Evolutionary conservation across 306 rosid genomes (phyloP).

Genomic region (Vigna nakashimae): DNA sequence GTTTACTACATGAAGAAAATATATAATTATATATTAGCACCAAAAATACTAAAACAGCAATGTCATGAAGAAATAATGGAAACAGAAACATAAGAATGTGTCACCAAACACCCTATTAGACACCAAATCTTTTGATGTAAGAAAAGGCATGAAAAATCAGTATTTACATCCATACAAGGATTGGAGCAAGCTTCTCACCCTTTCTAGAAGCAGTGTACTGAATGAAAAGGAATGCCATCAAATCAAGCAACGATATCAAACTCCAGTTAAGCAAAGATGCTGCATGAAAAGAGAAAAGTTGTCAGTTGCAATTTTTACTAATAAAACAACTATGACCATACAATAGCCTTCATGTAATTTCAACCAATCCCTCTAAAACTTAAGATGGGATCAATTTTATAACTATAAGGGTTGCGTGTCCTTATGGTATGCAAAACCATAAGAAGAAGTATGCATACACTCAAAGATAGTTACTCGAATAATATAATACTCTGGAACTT

Average conservation of each 20-base stretch:
- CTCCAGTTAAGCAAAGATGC: conserved; percentile 57
- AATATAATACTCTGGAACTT: neutral
- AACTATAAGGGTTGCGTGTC: neutral
- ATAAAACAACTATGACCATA: conserved; percentile 14
- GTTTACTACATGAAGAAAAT: conserved; percentile 23
- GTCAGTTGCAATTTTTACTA: conserved; percentile 13
- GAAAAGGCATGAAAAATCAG: conserved; percentile 8
- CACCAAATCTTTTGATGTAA: conserved; percentile 5
- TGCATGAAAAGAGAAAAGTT: conserved; percentile 41
- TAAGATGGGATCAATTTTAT: neutral
- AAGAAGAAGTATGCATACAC: neutral
- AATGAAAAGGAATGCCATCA: conserved; percentile 53
- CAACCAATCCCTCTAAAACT: conserved; percentile 21
- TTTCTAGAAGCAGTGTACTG: conserved; percentile 51
- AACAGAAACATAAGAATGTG: neutral
- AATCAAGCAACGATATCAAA: conserved; percentile 54
- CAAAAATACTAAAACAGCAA: conserved; percentile 14
- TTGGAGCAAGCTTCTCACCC: conserved; percentile 48
- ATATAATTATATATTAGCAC: conserved; percentile 20
- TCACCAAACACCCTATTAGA: conserved; percentile 18
- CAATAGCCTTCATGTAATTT: conserved; percentile 17
- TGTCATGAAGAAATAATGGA: conserved; percentile 23
- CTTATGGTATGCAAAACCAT: conserved; percentile 18
- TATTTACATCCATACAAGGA: conserved; percentile 16
- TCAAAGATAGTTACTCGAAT: neutral